Conservation (phyloP, 306 rosid species). For the Sechiopsis laciniata region DNA sequence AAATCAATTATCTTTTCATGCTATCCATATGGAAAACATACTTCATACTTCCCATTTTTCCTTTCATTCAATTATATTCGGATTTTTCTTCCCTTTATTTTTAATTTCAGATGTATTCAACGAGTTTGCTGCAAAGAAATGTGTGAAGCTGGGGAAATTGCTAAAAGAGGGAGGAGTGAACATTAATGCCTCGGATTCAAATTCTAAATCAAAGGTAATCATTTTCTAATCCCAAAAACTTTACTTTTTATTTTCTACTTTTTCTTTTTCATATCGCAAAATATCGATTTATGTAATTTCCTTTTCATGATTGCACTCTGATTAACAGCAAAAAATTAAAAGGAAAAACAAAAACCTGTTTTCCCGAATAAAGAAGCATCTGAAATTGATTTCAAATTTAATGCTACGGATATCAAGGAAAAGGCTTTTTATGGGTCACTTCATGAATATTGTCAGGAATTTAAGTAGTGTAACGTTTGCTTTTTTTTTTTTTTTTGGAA, state of each 20-base stretch:
- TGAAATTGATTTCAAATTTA: slow-evolving; percentile 11
- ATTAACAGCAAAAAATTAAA: neutral
- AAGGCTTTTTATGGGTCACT: slow-evolving; percentile 1
- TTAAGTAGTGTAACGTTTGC: too few species aligned
- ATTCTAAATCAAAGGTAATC: slow-evolving; percentile 40
- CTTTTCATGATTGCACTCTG: neutral
- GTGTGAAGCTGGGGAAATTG: slow-evolving; percentile 66
- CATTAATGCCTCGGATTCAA: slow-evolving; percentile 32
- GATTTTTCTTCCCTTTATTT: neutral
- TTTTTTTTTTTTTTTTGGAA: too few species aligned
- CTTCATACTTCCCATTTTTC: too few species aligned
- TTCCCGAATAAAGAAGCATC: slow-evolving; percentile 1
- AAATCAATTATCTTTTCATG: too few species aligned
- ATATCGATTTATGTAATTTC: neutral
- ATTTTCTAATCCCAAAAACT: neutral
- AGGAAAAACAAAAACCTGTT: slow-evolving; percentile 7
- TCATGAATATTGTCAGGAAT: slow-evolving; percentile 14
- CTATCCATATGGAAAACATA: too few species aligned
- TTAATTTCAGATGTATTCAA: slow-evolving; percentile 62
- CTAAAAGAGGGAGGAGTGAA: slow-evolving; percentile 49
- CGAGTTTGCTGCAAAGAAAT: slow-evolving; percentile 83
- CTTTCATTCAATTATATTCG: too few species aligned
- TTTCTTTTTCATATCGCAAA: neutral
- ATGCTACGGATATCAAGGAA: neutral
- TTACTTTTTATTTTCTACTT: neutral